Percentiles rank a stretch among this genome's conserved stretches.
Evolutionary conservation across 169 alveolate species (phyloP).

Genomic region (Plasmodium cynomolgi): DNA sequence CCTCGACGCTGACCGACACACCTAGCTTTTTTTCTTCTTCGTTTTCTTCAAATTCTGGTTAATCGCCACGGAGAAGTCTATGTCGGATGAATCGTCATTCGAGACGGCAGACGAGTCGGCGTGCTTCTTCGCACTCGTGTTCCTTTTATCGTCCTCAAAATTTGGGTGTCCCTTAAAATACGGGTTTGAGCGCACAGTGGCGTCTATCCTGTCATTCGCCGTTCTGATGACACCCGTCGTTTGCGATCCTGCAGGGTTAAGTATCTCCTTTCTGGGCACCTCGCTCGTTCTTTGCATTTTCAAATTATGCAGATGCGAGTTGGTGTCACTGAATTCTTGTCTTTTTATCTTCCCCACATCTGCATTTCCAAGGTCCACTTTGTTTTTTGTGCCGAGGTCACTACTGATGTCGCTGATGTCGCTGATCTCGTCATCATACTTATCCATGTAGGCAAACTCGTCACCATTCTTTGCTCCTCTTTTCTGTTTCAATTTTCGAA

Average conservation of each 20-base stretch:
- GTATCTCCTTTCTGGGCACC: background rate
- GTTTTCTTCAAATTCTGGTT: constrained; percentile 33
- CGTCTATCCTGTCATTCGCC: background rate
- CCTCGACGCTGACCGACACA: background rate
- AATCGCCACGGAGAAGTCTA: constrained; percentile 63
- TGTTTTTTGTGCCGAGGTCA: background rate
- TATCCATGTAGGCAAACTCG: background rate
- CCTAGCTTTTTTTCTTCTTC: constrained; percentile 13
- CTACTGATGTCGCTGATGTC: background rate
- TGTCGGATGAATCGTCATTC: constrained; percentile 62
- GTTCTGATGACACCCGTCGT: background rate
- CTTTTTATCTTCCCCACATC: constrained; percentile 36
- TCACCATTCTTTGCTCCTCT: background rate
- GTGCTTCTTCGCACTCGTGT: background rate
- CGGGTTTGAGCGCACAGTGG: background rate
- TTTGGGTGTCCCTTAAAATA: background rate
- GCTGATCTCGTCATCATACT: background rate
- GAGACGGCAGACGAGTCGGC: background rate
- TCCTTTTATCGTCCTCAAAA: background rate
- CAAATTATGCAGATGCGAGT: constrained; percentile 18
- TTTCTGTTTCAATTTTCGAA: constrained; percentile 11
- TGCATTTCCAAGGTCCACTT: background rate
- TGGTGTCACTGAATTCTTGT: constrained; percentile 43
- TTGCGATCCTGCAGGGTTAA: background rate
- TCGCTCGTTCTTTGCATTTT: background rate